Conservation (phyloP, 768 basidiomycete genomes). For the Leccinum barrowsii region DNA sequence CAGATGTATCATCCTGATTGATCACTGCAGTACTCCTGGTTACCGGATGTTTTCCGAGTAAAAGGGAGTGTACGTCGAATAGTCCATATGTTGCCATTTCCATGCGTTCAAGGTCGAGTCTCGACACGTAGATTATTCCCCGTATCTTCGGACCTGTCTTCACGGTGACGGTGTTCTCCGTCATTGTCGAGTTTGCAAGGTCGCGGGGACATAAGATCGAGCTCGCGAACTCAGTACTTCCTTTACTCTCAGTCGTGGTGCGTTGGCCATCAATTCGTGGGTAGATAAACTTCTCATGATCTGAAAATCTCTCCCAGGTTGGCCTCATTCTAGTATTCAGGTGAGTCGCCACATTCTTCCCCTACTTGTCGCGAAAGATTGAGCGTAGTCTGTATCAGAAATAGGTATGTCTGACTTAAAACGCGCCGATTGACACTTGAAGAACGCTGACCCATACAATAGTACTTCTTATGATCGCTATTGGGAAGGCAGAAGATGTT, state of each 20-base stretch:
- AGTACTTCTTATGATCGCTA: conserved; percentile 86
- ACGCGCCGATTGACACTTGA: not conserved
- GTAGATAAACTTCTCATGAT: not conserved
- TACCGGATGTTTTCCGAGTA: conserved; percentile 81
- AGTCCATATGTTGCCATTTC: not conserved
- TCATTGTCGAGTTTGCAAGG: conserved; percentile 55
- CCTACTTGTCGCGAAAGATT: not conserved
- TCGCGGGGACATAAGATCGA: conserved; percentile 55
- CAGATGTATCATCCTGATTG: not conserved
- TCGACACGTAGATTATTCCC: conserved; percentile 51
- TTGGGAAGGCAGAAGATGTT: conserved; percentile 87
- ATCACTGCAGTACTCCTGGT: conserved; percentile 70
- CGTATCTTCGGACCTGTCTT: conserved; percentile 79
- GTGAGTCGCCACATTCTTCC: conserved; percentile 35
- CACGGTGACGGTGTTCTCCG: conserved; percentile 77
- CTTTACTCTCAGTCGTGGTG: conserved; percentile 86
- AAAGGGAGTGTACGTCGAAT: conserved; percentile 68
- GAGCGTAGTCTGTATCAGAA: conserved; percentile 38
- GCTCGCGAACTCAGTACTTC: conserved; percentile 81
- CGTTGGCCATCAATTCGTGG: conserved; percentile 26
- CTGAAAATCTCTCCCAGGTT: conserved; percentile 44
- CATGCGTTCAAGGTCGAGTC: conserved; percentile 4
- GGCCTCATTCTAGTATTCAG: conserved; percentile 87
- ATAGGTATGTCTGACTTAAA: conserved; percentile 46
- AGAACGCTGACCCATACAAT: conserved; percentile 5